Evolutionary conservation across 2,329 filamentous ascomycete genomes (phyloP).

Genomic region (Trichocomaceae sp.): DNA sequence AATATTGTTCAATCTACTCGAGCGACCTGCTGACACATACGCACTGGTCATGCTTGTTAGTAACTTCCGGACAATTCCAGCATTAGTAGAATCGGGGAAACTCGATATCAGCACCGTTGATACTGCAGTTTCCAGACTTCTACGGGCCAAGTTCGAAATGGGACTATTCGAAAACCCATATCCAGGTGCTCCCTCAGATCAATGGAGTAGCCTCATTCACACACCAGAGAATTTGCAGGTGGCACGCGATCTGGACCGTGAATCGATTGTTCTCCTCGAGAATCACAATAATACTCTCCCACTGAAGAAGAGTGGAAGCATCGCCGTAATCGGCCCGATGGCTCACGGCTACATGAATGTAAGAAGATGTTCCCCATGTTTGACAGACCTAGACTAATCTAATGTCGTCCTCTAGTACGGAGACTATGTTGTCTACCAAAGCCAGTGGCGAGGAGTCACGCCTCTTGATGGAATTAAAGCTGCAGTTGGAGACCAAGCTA

Average conservation of each 20-base stretch:
- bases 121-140: conserved; percentile 57
- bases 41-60: conserved; percentile 16
- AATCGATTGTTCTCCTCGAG: conserved; percentile 57
- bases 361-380: conserved; percentile 22
- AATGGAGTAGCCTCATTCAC: conserved; percentile 56
- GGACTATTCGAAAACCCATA: conserved; percentile 68
- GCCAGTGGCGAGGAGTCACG: conserved; percentile 59
- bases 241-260: conserved; percentile 57
- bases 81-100: conserved; percentile 56
- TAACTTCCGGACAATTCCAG: conserved; percentile 61
- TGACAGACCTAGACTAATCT: conserved; percentile 13
- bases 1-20: too few species aligned
- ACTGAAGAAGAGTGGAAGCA: conserved; percentile 56
- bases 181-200: conserved; percentile 48
- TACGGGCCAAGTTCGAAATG: conserved; percentile 62
- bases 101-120: conserved; percentile 56
- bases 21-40: background rate
- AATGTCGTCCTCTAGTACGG: conserved; percentile 48
- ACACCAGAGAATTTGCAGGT: conserved; percentile 53
- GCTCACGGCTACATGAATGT: conserved; percentile 65
- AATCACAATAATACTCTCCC: conserved; percentile 51
- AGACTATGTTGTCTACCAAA: conserved; percentile 63
- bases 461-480: conserved; percentile 63
- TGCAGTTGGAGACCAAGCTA: conserved; percentile 50
- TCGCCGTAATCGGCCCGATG: conserved; percentile 71